Conservation (phyloP, 176 grass and related monocot species). For the Raddia guianensis region DNA sequence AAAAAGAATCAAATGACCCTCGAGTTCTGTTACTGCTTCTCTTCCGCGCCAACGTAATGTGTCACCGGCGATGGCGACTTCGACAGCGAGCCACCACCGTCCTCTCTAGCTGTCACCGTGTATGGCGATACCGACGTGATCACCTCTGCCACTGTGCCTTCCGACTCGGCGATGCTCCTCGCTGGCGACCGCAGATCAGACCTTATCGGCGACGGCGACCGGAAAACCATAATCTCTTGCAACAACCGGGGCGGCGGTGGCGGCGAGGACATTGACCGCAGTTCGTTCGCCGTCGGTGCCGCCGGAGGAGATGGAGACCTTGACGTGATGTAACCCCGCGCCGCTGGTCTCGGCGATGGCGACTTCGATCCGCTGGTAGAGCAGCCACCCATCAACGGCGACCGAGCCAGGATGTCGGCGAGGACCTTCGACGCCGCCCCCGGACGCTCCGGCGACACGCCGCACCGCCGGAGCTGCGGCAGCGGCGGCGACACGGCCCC, state of each 20-base stretch:
- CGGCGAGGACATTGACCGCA: neutral
- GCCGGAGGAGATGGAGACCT: constrained; percentile 37
- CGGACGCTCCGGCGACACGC: constrained; percentile 35
- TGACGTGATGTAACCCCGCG: neutral
- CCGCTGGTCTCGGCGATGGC: constrained; percentile 7
- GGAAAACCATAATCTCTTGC: constrained; percentile 23
- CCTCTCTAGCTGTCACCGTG: neutral
- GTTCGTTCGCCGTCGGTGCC: neutral
- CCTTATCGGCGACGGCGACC: constrained; percentile 32
- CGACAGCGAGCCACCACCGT: constrained; percentile 34
- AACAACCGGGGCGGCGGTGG: neutral
- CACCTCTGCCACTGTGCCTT: constrained; percentile 19
- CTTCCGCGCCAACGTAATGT: neutral
- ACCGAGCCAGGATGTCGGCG: constrained; percentile 39
- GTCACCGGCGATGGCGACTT: constrained; percentile 12
- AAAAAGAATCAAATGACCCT: neutral
- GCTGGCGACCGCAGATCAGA: constrained; percentile 11
- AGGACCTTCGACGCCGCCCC: constrained; percentile 33
- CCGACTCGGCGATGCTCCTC: constrained; percentile 6
- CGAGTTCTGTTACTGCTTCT: neutral
- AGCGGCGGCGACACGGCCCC: constrained; percentile 7
- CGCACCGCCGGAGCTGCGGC: constrained; percentile 31
- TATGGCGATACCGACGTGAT: constrained; percentile 13
- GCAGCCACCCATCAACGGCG: constrained; percentile 24
- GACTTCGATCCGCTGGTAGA: constrained; percentile 29